These are phyloP conservation scores for Sphenostylis stenocarpa DNA, from an alignment of 306 rosid species.

Conservation along the genomic window DNA sequence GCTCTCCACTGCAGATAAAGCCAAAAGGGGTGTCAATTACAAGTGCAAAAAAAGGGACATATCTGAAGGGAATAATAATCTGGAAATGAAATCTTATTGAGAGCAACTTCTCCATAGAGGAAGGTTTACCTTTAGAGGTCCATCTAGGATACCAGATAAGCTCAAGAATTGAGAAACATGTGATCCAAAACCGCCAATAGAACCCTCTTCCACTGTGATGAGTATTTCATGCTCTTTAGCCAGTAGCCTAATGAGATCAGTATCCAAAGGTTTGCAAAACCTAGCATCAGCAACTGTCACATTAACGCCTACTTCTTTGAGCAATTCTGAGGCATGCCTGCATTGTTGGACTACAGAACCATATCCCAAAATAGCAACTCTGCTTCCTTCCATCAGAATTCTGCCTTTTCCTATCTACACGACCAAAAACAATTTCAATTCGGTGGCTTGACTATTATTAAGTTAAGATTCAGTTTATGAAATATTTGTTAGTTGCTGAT, in stretches of 20 bases:
- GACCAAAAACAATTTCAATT: neutral
- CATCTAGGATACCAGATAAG: slow-evolving; percentile 79
- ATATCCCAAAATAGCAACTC: slow-evolving; percentile 80
- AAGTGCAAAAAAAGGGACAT: neutral
- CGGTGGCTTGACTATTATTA: neutral
- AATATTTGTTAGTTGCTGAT: slow-evolving; percentile 4
- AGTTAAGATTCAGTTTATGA: neutral
- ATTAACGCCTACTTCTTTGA: slow-evolving; percentile 47
- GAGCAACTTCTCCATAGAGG: neutral
- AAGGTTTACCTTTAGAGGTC: slow-evolving; percentile 69
- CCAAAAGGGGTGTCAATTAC: neutral
- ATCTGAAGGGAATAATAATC: neutral
- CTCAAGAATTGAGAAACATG: slow-evolving; percentile 80
- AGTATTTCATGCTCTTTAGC: slow-evolving; percentile 81
- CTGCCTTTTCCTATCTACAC: slow-evolving; percentile 88
- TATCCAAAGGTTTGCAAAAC: slow-evolving; percentile 92
- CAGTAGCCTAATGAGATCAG: slow-evolving; percentile 58
- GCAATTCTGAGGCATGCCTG: slow-evolving; percentile 60
- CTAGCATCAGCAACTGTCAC: slow-evolving; percentile 93
- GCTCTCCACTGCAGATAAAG: slow-evolving; percentile 67
- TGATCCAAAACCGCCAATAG: slow-evolving; percentile 95
- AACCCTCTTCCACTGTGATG: slow-evolving; percentile 83
- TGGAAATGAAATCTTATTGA: neutral
- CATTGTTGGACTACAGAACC: slow-evolving; percentile 82
- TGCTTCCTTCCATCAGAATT: slow-evolving; percentile 62